A percentile compares a stretch with the other conserved stretches of the same genome.
Conservation (phyloP, 495 filamentous ascomycete genomes). For the Tirmania nivea region DNA sequence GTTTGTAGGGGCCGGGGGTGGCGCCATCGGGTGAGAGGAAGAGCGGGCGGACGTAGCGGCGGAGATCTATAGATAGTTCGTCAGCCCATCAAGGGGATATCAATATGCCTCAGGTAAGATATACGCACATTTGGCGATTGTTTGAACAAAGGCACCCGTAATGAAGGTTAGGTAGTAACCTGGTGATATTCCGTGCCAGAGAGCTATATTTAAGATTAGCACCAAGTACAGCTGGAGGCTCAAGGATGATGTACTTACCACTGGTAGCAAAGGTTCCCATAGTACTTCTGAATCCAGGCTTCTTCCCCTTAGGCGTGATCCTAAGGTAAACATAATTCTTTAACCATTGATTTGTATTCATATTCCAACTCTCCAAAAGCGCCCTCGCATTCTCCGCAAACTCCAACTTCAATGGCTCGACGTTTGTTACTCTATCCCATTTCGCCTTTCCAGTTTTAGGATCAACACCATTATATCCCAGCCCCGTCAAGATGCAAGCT, state of each 20-base stretch:
- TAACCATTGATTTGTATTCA: slow-evolving; percentile 95
- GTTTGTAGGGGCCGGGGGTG: slow-evolving; percentile 44
- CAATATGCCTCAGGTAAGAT: too few species aligned
- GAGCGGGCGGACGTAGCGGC: slow-evolving; percentile 76
- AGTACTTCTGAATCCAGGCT: slow-evolving; percentile 86
- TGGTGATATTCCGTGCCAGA: slow-evolving; percentile 97
- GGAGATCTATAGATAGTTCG: slow-evolving; percentile 38
- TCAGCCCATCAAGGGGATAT: slow-evolving; percentile 1
- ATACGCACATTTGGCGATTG: slow-evolving; percentile 60
- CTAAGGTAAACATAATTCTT: slow-evolving; percentile 89
- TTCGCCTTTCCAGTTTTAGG: slow-evolving; percentile 55
- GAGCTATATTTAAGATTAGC: slow-evolving; percentile 26
- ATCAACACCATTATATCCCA: slow-evolving; percentile 88
- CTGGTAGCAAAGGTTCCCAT: slow-evolving; percentile 74
- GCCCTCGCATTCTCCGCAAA: slow-evolving; percentile 72
- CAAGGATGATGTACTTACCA: not conserved
- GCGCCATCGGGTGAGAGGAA: slow-evolving; percentile 56
- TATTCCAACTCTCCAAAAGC: slow-evolving; percentile 86
- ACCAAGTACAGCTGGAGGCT: not conserved
- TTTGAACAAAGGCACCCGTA: slow-evolving; percentile 74
- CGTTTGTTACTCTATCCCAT: slow-evolving; percentile 78
- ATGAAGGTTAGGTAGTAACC: slow-evolving; percentile 89
- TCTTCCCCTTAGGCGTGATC: slow-evolving; percentile 86
- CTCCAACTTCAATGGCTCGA: slow-evolving; percentile 64
- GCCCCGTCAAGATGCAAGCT: slow-evolving; percentile 76